These are phyloP conservation scores for Kluyveromyces sp. DNA, from an alignment of 1,139 yeast genomes.

Conservation along the genomic window DNA sequence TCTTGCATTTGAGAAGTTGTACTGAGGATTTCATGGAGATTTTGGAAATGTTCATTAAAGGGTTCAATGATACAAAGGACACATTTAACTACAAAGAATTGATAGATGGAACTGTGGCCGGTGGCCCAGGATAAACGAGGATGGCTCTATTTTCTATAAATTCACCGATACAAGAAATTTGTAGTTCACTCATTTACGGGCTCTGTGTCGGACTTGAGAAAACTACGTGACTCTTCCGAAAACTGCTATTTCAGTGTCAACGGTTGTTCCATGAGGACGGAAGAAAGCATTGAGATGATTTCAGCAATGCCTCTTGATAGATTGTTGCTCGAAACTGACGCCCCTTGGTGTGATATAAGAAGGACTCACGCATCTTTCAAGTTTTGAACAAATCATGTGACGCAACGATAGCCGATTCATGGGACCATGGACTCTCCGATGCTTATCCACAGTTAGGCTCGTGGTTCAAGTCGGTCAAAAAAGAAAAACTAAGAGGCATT, in stretches of 20 bases:
- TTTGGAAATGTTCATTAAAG: constrained; percentile 49
- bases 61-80: constrained; percentile 27
- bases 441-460: constrained; percentile 11
- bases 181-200: constrained; percentile 97
- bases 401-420: constrained; percentile 8
- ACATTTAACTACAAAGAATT: not conserved
- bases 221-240: constrained; percentile 34
- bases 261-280: constrained; percentile 83
- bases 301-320: constrained; percentile 56
- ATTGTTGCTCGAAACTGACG: constrained; percentile 84
- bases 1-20: constrained; percentile 86
- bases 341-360: constrained; percentile 97
- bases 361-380: constrained; percentile 72
- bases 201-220: constrained; percentile 47
- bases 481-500: constrained; percentile 20
- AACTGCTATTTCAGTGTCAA: constrained; percentile 69
- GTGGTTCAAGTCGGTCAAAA: constrained; percentile 23
- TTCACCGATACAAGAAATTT: constrained; percentile 30
- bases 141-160: constrained; percentile 16
- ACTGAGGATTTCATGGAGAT: constrained; percentile 68
- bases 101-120: constrained; percentile 1
- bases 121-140: not conserved
- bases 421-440: constrained; percentile 8
- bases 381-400: constrained; percentile 33
- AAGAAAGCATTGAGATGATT: constrained; percentile 64